Percentiles rank a stretch among this genome's conserved stretches.
Conservation (phyloP, 768 basidiomycete genomes). For the Myochromella boudieri region DNA sequence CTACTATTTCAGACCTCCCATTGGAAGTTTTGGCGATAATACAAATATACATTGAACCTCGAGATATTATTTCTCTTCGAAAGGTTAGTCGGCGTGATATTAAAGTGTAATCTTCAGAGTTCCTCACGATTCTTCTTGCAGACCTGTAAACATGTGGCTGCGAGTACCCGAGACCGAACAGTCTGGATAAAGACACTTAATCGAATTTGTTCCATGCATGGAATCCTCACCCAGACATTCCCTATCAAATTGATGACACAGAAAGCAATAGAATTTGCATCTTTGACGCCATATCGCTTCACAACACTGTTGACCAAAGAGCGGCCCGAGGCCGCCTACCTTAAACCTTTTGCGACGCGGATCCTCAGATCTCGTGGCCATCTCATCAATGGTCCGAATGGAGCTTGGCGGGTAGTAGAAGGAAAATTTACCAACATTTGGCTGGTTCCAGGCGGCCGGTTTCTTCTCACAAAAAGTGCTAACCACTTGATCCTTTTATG, state of each 20-base stretch:
- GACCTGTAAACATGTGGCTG: constrained; percentile 23
- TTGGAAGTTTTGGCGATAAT: constrained; percentile 19
- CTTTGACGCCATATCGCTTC: constrained; percentile 23
- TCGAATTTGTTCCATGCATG: constrained; percentile 18
- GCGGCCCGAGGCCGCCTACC: background rate
- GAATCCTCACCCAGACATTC: constrained; percentile 21
- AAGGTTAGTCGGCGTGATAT: constrained; percentile 6
- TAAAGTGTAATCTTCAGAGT: background rate
- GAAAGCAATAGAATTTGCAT: constrained; percentile 25
- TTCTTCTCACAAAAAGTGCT: constrained; percentile 21
- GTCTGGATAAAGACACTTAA: constrained; percentile 29
- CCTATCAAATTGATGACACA: constrained; percentile 25
- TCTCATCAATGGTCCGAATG: constrained; percentile 4
- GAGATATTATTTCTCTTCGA: constrained; percentile 19
- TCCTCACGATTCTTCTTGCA: constrained; percentile 9
- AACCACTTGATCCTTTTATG: constrained; percentile 21
- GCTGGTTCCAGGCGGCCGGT: constrained; percentile 31
- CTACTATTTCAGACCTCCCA: constrained; percentile 8
- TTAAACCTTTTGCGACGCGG: constrained; percentile 11
- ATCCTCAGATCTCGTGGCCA: constrained; percentile 12
- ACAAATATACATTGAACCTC: constrained; percentile 15
- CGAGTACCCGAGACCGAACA: constrained; percentile 19
- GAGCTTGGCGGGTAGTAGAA: background rate
- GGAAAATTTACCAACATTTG: constrained; percentile 13
- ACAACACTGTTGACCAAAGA: constrained; percentile 8